Evolutionary conservation across 2,329 filamentous ascomycete genomes (phyloP).

Genomic region (Verticillium isaacii): DNA sequence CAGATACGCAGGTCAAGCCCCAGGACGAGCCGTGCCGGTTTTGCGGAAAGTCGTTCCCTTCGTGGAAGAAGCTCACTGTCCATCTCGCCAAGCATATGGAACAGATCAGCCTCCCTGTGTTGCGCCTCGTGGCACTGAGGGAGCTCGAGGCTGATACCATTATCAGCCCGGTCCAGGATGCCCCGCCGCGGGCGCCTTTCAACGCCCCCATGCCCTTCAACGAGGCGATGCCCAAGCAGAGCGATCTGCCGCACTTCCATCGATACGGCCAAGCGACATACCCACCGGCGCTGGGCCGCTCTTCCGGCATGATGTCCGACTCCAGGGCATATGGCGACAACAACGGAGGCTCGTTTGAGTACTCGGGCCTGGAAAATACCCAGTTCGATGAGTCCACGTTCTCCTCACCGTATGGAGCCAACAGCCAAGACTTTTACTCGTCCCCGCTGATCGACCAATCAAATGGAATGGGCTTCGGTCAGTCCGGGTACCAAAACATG

Average conservation of each 20-base stretch:
- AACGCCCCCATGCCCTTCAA: constrained; percentile 20
- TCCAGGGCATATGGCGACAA: neutral
- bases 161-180: constrained; percentile 63
- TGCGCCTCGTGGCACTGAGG: constrained; percentile 52
- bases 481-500: constrained; percentile 22
- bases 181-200: constrained; percentile 32
- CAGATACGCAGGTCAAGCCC: constrained; percentile 60
- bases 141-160: constrained; percentile 56
- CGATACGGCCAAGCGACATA: constrained; percentile 3
- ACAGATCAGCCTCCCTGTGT: constrained; percentile 77
- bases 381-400: constrained; percentile 9
- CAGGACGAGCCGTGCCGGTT: constrained; percentile 81
- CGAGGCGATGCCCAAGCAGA: constrained; percentile 21
- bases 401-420: constrained; percentile 2
- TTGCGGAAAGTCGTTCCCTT: constrained; percentile 73
- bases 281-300: neutral
- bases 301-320: neutral
- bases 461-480: constrained; percentile 12
- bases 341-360: constrained; percentile 1
- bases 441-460: constrained; percentile 5
- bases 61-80: constrained; percentile 92
- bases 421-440: constrained; percentile 2
- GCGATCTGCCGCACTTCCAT: constrained; percentile 16
- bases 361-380: neutral
- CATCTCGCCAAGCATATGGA: constrained; percentile 95